phyloP scores from a whole-genome alignment of 2,329 filamentous ascomycete genomes.

The Cladophialophora chaetospira region DNA sequence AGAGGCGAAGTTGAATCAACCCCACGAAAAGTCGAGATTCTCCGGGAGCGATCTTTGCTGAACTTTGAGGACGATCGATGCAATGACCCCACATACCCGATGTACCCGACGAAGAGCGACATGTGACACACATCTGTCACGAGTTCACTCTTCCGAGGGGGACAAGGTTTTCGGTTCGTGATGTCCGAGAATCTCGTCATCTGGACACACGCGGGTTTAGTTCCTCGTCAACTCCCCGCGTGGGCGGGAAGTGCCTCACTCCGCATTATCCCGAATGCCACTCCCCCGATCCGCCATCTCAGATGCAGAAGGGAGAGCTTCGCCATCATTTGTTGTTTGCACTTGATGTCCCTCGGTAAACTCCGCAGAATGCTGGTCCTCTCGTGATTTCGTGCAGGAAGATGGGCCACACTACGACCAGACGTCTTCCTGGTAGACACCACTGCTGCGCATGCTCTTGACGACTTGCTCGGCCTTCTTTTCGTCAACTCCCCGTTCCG shows the following conservation, averaged over 20 bases:
- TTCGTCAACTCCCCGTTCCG: constrained; percentile 78
- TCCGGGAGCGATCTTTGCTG: too few relatives aligned
- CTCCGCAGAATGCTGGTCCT: not conserved
- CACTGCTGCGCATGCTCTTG: constrained; percentile 91
- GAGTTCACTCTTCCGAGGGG: too few relatives aligned
- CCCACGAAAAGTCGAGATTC: not conserved
- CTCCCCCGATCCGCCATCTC: not conserved
- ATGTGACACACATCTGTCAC: too few relatives aligned
- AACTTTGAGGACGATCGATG: too few relatives aligned
- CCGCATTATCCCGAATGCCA: not conserved
- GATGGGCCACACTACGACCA: constrained; percentile 56
- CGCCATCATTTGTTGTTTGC: not conserved
- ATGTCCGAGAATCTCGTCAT: not conserved
- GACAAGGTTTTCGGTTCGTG: not conserved
- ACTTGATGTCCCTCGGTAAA: not conserved
- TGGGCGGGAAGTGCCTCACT: not conserved
- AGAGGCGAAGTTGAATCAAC: not conserved
- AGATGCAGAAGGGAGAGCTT: not conserved
- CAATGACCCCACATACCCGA: too few relatives aligned
- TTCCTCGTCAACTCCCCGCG: not conserved
- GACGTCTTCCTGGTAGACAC: constrained; percentile 89
- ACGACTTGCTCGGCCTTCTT: constrained; percentile 93
- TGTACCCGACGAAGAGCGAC: too few relatives aligned
- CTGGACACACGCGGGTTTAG: too few relatives aligned
- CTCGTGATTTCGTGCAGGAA: not conserved